Base-by-base conservation (phyloP, 2,329 filamentous ascomycete genomes). In the Nemania sp. region DNA sequence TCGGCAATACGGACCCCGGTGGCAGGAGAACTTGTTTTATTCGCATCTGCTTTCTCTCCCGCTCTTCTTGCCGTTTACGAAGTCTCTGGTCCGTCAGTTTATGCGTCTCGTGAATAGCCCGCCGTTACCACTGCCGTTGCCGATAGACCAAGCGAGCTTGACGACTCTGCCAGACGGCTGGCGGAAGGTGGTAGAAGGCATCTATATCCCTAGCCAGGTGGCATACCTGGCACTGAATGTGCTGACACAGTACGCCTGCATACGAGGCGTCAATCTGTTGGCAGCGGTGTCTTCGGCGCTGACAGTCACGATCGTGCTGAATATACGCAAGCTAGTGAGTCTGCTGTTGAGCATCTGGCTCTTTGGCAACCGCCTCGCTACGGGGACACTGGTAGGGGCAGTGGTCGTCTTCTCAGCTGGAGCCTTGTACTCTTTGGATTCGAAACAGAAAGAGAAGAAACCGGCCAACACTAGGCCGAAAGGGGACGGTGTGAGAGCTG, bases 1-100 rank as follows among this genome's bases (percentile, higher is more conserved):
- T 75, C 82, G 82, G 54, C 82, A 81, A 52, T 91, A 96, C 71
- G 91, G 92, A 5, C 89, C 89, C 24, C 88, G 94, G 70, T 97
- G 94, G 91, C 89, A 88, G 64, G 94, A 97, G 71, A 96, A 96
- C 61, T 80, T 99, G 11, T 97, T 99, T 75, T 99, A 97, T 76
- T 95, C 90, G 1, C 86, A 89, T 61, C 70, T 90, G 6, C 78
- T 93, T 19, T 90, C 88, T 0, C 75, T 94, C 37, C 89, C 90
- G 0, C 77, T 94, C 19, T 94, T 93, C 67, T 65, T 89, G 2
- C 88, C 87, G 3, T 88, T 93, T 60, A 71, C 82, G n/a, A 80
- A 81, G 1, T 83, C 82, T 2, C 80, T 94, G 65, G 73, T 75
- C 47, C 73, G 77, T 15, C 88, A 90, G 64, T 88, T 90, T 60